Base-by-base conservation (phyloP, 2,329 filamentous ascomycete genomes). In the Paecilomyces variotii region DNA sequence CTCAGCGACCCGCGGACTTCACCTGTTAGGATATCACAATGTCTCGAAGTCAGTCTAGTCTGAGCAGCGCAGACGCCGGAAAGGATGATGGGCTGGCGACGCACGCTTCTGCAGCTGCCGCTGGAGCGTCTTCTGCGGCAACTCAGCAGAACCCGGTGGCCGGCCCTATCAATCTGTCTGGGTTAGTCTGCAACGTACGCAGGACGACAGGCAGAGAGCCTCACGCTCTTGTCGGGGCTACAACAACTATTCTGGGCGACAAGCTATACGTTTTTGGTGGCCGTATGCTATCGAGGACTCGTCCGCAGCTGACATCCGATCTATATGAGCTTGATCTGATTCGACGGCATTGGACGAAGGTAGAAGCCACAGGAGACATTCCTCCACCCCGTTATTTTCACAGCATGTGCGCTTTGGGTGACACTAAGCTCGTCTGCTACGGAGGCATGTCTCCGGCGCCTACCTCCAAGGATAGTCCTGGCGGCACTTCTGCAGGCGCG, bases 231-330 rank as follows among this genome's bases (percentile, higher is more conserved):
- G 94, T 99, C 0, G 94, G 94, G 32, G 93, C 94, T 4, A 97
- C 94, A 0, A 97, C 94, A 0, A 97, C 94, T 0, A 90, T 97
- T 54, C 75, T 99, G 1, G 94, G 93, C 28, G 94, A 99, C 74
- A 97, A 95, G 73, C 81, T 99, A 25, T 99, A 96, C 72, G 92
- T 97, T 2, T 99, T 97, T 78, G 94, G 94, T 53, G 94, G 94
- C 6, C 84, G 93, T 56, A 86, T 95, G 65, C 77, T 97, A 56
- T 97, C 94, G 12, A 81, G 91, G 64, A 93, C 86, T 63, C 85
- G 90, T 57, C 90, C 92, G 7, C 87, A 90, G 55, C 78, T 99
- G 61, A 97, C 92, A 0, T 88, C 91, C 4, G 91, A 97, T 68
- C 79, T 99, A 60, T 97, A 96, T 74, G 93, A 97, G 72, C 79